A percentile compares a stretch with the other conserved stretches of the same genome.
phyloP scores from a whole-genome alignment of 2,329 filamentous ascomycete genomes.

The Elsinoe batatas region DNA sequence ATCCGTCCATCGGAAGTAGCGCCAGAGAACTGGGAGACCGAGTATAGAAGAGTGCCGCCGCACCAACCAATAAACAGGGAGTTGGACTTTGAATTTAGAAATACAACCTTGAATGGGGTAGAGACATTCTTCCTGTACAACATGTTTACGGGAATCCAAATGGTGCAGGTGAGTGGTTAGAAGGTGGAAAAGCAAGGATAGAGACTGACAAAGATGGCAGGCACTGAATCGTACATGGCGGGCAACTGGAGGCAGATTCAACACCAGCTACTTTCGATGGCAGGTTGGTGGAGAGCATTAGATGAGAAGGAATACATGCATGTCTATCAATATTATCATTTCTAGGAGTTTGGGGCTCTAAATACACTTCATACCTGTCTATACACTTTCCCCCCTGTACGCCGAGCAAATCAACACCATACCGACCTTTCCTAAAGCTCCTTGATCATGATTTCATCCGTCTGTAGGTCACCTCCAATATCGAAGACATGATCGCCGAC shows the following conservation, averaged over 20 bases:
- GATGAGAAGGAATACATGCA: neutral
- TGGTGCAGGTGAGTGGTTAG: slow-evolving; percentile 33
- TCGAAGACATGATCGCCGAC: slow-evolving; percentile 36
- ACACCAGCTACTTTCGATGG: slow-evolving; percentile 41
- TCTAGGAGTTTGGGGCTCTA: neutral
- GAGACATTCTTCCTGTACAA: slow-evolving; percentile 40
- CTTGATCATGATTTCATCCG: slow-evolving; percentile 36
- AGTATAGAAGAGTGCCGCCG: slow-evolving; percentile 39
- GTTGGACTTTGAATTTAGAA: slow-evolving; percentile 34
- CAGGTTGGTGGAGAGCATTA: slow-evolving; percentile 46
- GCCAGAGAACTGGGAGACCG: slow-evolving; percentile 37
- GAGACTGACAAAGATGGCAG: slow-evolving; percentile 20
- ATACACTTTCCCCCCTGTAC: neutral
- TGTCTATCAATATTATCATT: neutral
- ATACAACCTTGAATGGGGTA: slow-evolving; percentile 34
- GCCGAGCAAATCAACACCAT: neutral
- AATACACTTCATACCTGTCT: neutral
- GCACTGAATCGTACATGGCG: slow-evolving; percentile 40
- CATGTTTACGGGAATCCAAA: slow-evolving; percentile 41
- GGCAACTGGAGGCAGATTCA: slow-evolving; percentile 40
- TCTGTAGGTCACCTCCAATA: slow-evolving; percentile 34
- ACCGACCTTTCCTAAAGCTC: neutral
- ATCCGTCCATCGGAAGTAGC: slow-evolving; percentile 18
- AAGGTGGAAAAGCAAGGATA: neutral
- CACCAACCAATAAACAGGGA: slow-evolving; percentile 39